Evolutionary conservation across 176 grass and related monocot genomes (phyloP).

Genomic region (Carex parvula): DNA sequence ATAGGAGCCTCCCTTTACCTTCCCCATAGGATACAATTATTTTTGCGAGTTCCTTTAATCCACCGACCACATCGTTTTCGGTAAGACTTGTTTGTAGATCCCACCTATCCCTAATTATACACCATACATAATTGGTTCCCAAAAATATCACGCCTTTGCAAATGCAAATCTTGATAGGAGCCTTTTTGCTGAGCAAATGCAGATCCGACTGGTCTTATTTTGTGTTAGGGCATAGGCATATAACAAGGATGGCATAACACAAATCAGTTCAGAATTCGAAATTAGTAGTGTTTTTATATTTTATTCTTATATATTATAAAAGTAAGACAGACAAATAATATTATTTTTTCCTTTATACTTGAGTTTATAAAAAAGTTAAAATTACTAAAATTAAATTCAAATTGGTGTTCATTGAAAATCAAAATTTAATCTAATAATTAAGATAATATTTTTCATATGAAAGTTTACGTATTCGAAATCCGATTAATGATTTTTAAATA

Average conservation of each 20-base stretch:
- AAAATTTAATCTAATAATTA: too few species aligned
- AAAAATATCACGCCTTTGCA: background rate
- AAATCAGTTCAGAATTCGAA: background rate
- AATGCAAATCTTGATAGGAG: background rate
- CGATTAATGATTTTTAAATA: too few species aligned
- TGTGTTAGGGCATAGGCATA: background rate
- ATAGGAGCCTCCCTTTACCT: constrained; percentile 1
- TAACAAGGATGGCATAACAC: background rate
- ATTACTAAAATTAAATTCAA: background rate
- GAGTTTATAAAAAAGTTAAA: background rate
- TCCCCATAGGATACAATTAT: background rate
- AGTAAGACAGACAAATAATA: background rate
- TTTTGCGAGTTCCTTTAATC: background rate
- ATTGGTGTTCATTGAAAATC: background rate
- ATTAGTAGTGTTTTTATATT: background rate
- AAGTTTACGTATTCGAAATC: too few species aligned
- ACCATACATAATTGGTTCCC: background rate
- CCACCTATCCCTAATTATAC: constrained; percentile 3
- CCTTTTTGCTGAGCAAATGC: background rate
- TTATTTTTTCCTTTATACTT: background rate
- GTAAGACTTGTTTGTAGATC: background rate
- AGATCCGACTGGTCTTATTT: background rate
- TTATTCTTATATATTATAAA: background rate
- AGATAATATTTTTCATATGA: too few species aligned
- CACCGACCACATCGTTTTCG: constrained; percentile 11